A percentile compares a stretch with the other conserved stretches of the same genome.
Conservation (phyloP, 306 rosid species). For the Amphicarpaea edgeworthii region DNA sequence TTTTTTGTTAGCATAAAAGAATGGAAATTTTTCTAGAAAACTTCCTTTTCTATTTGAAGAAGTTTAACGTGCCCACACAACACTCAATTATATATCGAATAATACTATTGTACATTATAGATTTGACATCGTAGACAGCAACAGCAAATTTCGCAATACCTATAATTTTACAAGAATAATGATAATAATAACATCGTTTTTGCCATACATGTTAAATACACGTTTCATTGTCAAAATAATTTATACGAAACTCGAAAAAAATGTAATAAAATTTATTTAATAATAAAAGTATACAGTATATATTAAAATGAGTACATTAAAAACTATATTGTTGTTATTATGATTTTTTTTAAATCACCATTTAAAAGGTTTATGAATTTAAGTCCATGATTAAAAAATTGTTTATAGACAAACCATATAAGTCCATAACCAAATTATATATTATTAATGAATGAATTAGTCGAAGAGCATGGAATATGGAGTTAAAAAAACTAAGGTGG, state of each 20-base stretch:
- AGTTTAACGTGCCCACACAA: not conserved
- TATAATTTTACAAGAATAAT: not conserved
- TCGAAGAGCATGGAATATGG: not conserved
- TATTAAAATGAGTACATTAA: too few species aligned
- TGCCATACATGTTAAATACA: not conserved
- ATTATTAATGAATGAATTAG: not conserved
- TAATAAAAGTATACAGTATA: too few species aligned
- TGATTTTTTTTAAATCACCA: too few species aligned
- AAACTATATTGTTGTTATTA: too few species aligned
- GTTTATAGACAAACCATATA: not conserved
- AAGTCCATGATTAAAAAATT: not conserved
- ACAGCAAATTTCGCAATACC: not conserved
- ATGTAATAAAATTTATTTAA: too few species aligned
- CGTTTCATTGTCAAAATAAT: not conserved
- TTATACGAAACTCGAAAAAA: too few species aligned
- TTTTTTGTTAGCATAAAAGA: not conserved
- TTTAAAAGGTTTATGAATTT: not conserved
- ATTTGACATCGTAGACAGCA: not conserved
- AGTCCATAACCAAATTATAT: not conserved
- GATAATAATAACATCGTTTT: not conserved
- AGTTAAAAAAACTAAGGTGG: not conserved
- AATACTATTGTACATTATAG: not conserved
- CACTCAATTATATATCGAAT: not conserved
- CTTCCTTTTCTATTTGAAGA: not conserved
- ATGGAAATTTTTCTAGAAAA: not conserved